Conservation (phyloP, 106 monocot genomes). For the Acanthochlamys bracteata region DNA sequence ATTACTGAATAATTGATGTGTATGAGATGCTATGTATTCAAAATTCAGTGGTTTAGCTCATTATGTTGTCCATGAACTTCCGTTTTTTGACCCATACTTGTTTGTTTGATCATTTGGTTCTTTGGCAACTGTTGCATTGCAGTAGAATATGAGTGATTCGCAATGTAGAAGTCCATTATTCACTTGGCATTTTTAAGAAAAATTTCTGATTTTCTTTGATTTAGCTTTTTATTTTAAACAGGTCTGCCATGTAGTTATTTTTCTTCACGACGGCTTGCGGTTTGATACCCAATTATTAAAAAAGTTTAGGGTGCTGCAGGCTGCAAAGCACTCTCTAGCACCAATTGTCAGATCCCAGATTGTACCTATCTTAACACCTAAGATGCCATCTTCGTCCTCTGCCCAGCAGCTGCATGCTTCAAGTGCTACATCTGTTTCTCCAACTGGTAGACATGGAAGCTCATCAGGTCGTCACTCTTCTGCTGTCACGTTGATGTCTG, state of each 20-base stretch:
- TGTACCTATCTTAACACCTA: constrained; percentile 18
- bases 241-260: constrained; percentile 92
- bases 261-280: constrained; percentile 67
- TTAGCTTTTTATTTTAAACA: constrained; percentile 12
- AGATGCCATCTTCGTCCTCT: constrained; percentile 19
- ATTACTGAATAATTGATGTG: no score
- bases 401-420: constrained; percentile 18
- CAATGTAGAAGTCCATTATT: neutral
- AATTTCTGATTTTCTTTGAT: neutral
- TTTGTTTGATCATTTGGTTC: no score
- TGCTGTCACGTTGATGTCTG: constrained; percentile 47
- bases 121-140: no score
- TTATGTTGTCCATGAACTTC: no score
- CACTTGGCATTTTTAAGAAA: neutral
- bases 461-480: constrained; percentile 31
- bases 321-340: constrained; percentile 65
- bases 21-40: no score
- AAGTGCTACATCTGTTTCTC: constrained; percentile 30
- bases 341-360: constrained; percentile 51
- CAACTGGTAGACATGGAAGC: constrained; percentile 32
- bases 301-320: constrained; percentile 77
- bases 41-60: no score
- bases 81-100: no score
- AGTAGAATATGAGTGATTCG: neutral
- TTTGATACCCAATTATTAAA: constrained; percentile 70